phyloP scores from a whole-genome alignment of 2,329 filamentous ascomycete species.

The Cadophora sp. region DNA sequence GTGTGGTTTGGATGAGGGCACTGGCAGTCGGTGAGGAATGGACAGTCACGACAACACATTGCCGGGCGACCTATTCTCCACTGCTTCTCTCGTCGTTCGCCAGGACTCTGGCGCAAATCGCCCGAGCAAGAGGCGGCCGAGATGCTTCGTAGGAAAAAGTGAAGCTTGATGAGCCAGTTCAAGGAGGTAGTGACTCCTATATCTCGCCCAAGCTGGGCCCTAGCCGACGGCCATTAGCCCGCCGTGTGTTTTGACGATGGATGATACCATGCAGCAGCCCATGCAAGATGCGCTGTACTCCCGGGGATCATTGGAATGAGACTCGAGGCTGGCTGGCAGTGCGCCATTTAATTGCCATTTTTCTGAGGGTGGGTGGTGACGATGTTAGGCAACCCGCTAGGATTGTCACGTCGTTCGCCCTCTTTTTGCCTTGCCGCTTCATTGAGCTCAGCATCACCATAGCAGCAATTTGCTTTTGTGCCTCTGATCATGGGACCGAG shows the following conservation, averaged over 20 bases:
- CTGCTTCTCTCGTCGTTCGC: slow-evolving; percentile 8
- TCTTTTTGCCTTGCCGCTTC: slow-evolving; percentile 28
- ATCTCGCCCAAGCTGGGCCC: slow-evolving; percentile 20
- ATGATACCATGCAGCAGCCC: slow-evolving; percentile 12
- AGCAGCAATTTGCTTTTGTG: slow-evolving; percentile 10
- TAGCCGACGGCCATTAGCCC: neutral
- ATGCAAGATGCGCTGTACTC: slow-evolving; percentile 26
- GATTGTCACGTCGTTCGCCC: slow-evolving; percentile 20
- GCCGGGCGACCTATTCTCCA: slow-evolving; percentile 11
- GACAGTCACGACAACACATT: slow-evolving; percentile 19
- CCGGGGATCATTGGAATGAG: slow-evolving; percentile 15
- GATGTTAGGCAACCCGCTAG: slow-evolving; percentile 24
- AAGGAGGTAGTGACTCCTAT: slow-evolving; percentile 17
- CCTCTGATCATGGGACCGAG: slow-evolving; percentile 15
- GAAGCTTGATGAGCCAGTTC: slow-evolving; percentile 1
- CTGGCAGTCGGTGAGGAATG: slow-evolving; percentile 11
- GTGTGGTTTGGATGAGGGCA: slow-evolving; percentile 4
- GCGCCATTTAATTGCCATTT: slow-evolving; percentile 13
- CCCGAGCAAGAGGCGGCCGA: slow-evolving; percentile 3
- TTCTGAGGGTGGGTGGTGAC: slow-evolving; percentile 1
- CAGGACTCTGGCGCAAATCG: slow-evolving; percentile 1
- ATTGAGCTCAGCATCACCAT: slow-evolving; percentile 4
- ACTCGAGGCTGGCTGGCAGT: slow-evolving; percentile 14
- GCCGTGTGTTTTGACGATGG: neutral
- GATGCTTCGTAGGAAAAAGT: neutral